These are phyloP conservation scores for Delitschia confertaspora DNA, from an alignment of 495 filamentous ascomycete genomes.

Conservation along the genomic window DNA sequence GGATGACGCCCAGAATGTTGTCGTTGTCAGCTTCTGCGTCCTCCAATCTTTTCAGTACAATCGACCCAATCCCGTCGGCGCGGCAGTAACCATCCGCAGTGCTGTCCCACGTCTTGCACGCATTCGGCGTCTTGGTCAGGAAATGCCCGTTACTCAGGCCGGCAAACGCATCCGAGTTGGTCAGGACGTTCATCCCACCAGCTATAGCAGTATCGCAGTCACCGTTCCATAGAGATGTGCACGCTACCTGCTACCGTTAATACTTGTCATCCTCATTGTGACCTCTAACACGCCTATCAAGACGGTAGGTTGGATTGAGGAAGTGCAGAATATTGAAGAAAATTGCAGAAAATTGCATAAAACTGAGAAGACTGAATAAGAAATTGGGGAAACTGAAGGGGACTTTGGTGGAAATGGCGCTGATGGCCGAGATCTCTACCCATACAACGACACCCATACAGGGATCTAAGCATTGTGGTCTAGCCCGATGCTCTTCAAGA, in stretches of 20 bases:
- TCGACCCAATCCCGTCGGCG: constrained; percentile 30
- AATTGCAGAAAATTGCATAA: too few relatives aligned
- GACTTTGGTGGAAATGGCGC: too few relatives aligned
- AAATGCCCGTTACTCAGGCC: constrained; percentile 35
- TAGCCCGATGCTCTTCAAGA: too few relatives aligned
- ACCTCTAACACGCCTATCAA: too few relatives aligned
- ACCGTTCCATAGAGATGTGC: constrained; percentile 32
- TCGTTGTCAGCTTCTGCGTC: constrained; percentile 34
- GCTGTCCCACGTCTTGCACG: constrained; percentile 41
- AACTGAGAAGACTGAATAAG: too few relatives aligned
- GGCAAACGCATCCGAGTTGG: constrained; percentile 32
- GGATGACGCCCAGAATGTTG: constrained; percentile 30
- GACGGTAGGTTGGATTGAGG: too few relatives aligned
- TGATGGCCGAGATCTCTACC: too few relatives aligned
- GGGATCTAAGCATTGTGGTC: too few relatives aligned
- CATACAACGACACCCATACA: too few relatives aligned
- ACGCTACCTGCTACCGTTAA: constrained; percentile 25
- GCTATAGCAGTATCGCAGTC: constrained; percentile 38
- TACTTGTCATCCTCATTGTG: background rate
- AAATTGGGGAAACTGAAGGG: too few relatives aligned
- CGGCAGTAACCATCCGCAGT: constrained; percentile 38
- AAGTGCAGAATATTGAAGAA: too few relatives aligned
- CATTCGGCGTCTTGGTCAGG: constrained; percentile 34
- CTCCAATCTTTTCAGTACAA: constrained; percentile 20
- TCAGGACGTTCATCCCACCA: constrained; percentile 37